Percentiles rank a stretch among this genome's conserved stretches.
Conservation (phyloP, 2,329 filamentous ascomycete species). For the Pyrenochaeta sp. region DNA sequence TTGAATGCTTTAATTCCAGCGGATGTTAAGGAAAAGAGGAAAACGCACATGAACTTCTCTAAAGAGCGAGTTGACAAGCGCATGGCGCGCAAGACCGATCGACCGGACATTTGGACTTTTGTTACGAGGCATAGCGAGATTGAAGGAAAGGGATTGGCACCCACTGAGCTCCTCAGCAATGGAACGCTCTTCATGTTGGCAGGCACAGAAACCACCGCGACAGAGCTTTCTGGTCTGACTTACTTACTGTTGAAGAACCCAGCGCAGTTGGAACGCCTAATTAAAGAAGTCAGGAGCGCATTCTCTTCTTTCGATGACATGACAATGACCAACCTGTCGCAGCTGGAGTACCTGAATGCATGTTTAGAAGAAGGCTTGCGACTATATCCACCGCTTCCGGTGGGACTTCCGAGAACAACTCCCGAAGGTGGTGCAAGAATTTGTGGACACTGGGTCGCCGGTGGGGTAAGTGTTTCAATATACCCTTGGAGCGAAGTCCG, state of each 20-base stretch:
- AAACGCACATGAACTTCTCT: constrained; percentile 19
- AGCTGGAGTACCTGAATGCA: constrained; percentile 51
- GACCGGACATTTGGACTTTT: constrained; percentile 52
- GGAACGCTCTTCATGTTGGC: constrained; percentile 35
- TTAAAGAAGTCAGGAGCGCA: constrained; percentile 28
- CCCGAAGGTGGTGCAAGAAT: constrained; percentile 36
- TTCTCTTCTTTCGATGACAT: constrained; percentile 27
- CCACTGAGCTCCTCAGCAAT: constrained; percentile 40
- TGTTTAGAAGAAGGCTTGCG: constrained; percentile 56
- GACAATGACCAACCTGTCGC: constrained; percentile 20
- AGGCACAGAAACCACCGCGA: constrained; percentile 42
- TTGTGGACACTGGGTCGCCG: constrained; percentile 45
- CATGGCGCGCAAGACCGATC: constrained; percentile 27
- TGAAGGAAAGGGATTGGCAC: constrained; percentile 16
- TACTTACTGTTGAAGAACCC: constrained; percentile 39
- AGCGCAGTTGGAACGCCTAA: constrained; percentile 20
- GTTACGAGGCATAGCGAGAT: constrained; percentile 38
- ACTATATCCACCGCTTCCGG: constrained; percentile 54
- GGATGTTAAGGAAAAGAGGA: constrained; percentile 14
- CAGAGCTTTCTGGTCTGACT: constrained; percentile 29
- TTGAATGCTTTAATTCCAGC: constrained; percentile 12
- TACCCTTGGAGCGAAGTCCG: too few relatives aligned
- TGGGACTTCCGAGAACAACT: constrained; percentile 39
- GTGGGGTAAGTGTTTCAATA: constrained; percentile 19
- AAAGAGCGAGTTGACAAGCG: constrained; percentile 30